phyloP scores from a whole-genome alignment of 2,329 filamentous ascomycete genomes.

The Paramyrothecium sp. region DNA sequence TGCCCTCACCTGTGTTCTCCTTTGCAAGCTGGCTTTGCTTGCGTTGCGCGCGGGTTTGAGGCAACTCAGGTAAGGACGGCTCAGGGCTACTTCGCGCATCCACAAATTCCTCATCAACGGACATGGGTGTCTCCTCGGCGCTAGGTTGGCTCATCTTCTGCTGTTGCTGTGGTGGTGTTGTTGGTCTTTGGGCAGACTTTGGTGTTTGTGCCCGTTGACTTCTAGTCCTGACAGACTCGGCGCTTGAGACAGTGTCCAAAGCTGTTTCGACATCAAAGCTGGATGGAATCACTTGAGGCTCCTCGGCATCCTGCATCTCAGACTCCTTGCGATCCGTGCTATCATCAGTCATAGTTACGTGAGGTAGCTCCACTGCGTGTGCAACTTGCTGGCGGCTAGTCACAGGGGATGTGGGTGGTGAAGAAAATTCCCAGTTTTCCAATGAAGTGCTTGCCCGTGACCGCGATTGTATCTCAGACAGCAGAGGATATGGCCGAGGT shows the following conservation, averaged over 20 bases:
- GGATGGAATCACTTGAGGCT: slow-evolving; percentile 25
- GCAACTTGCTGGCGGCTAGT: slow-evolving; percentile 23
- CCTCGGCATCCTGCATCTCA: slow-evolving; percentile 10
- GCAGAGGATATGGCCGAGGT: slow-evolving; percentile 49
- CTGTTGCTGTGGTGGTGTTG: slow-evolving; percentile 14
- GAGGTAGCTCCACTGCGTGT: slow-evolving; percentile 10
- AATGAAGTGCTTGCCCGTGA: slow-evolving; percentile 33
- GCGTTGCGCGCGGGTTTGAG: slow-evolving; percentile 1
- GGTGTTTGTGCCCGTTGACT: not conserved
- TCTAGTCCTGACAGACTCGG: not conserved
- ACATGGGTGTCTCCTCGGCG: slow-evolving; percentile 36
- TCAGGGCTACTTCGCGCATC: slow-evolving; percentile 47
- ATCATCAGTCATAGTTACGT: slow-evolving; percentile 9
- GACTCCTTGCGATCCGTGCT: slow-evolving; percentile 10
- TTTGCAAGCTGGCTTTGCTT: slow-evolving; percentile 18
- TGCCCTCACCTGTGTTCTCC: slow-evolving; percentile 42
- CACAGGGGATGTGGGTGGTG: slow-evolving; percentile 52
- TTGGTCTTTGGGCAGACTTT: slow-evolving; percentile 1
- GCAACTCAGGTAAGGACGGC: slow-evolving; percentile 11
- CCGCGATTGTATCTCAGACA: slow-evolving; percentile 50
- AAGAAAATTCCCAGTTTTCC: slow-evolving; percentile 55
- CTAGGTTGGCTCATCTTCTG: slow-evolving; percentile 5
- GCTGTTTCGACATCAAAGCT: slow-evolving; percentile 21
- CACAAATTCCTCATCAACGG: slow-evolving; percentile 45
- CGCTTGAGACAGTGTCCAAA: not conserved